Percentiles rank a stretch among this genome's conserved stretches.
phyloP scores from a whole-genome alignment of 805 yeast genomes.

The Kodamaea kakaduensis region DNA sequence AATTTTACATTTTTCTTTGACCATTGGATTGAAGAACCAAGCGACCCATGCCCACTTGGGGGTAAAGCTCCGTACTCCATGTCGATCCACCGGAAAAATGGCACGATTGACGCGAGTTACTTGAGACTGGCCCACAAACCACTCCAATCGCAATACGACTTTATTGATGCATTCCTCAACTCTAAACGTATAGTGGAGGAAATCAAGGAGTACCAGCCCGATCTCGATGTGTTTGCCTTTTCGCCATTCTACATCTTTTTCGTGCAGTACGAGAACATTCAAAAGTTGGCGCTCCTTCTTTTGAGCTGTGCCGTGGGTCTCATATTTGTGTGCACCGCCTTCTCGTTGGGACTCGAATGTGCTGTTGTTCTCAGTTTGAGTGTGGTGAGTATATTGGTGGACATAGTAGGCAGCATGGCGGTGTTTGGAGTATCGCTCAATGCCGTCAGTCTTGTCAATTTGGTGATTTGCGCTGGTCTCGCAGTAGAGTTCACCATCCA shows the following conservation, averaged over 20 bases:
- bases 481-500: conserved; percentile 94
- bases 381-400: conserved; percentile 60
- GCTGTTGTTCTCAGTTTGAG: conserved; percentile 47
- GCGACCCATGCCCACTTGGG: conserved; percentile 91
- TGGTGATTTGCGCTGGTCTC: conserved; percentile 87
- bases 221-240: conserved; percentile 71
- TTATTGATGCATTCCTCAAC: conserved; percentile 72
- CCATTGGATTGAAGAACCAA: conserved; percentile 79
- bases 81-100: conserved; percentile 45
- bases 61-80: conserved; percentile 88
- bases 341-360: conserved; percentile 2
- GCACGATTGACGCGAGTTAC: conserved; percentile 50
- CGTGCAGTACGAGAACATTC: conserved; percentile 75
- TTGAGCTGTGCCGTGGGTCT: conserved; percentile 52
- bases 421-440: conserved; percentile 73
- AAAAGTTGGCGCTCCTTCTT: conserved; percentile 53
- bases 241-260: conserved; percentile 92
- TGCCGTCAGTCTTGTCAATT: conserved; percentile 85
- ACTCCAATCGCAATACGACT: conserved; percentile 76
- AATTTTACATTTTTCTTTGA: conserved; percentile 69
- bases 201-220: conserved; percentile 34
- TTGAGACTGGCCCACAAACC: conserved; percentile 81
- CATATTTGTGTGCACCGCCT: conserved; percentile 63
- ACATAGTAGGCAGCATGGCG: conserved; percentile 79
- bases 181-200: conserved; percentile 65